These are phyloP conservation scores for Cutaneotrichosporon spelunceum DNA, from an alignment of 1,284 basidiomycete species.

Conservation along the genomic window DNA sequence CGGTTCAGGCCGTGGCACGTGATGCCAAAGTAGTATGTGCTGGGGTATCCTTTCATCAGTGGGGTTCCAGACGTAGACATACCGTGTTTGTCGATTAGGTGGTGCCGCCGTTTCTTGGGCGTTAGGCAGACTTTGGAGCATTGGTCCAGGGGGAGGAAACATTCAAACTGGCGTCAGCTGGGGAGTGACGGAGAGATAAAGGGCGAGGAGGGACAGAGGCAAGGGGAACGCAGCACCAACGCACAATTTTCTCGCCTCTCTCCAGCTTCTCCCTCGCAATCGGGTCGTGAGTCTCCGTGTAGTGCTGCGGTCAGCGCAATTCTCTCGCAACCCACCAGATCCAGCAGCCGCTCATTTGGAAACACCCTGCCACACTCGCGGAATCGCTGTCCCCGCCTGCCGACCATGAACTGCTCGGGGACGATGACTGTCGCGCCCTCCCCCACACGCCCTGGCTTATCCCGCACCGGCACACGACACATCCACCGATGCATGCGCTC, in stretches of 20 bases:
- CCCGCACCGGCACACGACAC: conserved; percentile 55
- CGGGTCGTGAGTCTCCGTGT: conserved; percentile 82
- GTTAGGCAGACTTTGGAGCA: conserved; percentile 66
- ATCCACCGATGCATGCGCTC: conserved; percentile 76
- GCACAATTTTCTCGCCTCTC: conserved; percentile 80
- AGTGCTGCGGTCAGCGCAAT: conserved; percentile 59
- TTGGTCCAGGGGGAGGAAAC: conserved; percentile 59
- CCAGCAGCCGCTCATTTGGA: conserved; percentile 70
- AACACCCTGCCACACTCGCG: conserved; percentile 72
- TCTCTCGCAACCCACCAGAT: conserved; percentile 61
- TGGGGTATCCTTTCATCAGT: conserved; percentile 60
- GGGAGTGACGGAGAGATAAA: not conserved
- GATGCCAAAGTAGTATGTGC: conserved; percentile 80
- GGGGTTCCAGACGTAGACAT: conserved; percentile 4
- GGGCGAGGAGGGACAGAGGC: not conserved
- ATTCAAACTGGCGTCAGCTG: conserved; percentile 64
- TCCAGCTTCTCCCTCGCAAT: conserved; percentile 68
- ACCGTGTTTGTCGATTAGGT: conserved; percentile 74
- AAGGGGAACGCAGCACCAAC: too few species aligned
- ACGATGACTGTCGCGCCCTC: conserved; percentile 38
- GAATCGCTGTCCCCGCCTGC: conserved; percentile 22
- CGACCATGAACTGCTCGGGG: conserved; percentile 32
- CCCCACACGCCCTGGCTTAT: conserved; percentile 25
- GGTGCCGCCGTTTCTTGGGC: conserved; percentile 73
- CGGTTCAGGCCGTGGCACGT: conserved; percentile 68